Conservation (phyloP, 805 yeast species). For the Wickerhamomyces pijperi region DNA sequence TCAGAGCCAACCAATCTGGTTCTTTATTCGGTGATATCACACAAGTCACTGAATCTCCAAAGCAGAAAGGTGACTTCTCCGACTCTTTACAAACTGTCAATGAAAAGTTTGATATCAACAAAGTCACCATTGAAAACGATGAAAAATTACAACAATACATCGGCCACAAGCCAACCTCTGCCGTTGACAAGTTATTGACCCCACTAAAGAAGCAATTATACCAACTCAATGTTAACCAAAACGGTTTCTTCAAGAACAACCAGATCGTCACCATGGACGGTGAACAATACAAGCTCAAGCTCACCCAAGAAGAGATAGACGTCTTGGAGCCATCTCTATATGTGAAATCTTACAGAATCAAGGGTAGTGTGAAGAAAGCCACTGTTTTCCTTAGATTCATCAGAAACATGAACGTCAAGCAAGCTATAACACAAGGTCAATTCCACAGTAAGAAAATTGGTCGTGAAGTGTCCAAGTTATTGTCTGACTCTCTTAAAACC, state of each 20-base stretch:
- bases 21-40: slow-evolving; percentile 18
- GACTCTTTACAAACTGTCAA: slow-evolving; percentile 18
- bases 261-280: slow-evolving; percentile 37
- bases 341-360: slow-evolving; percentile 68
- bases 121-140: slow-evolving; percentile 24
- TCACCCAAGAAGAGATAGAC: slow-evolving; percentile 57
- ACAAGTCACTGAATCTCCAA: slow-evolving; percentile 7
- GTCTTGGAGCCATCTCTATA: slow-evolving; percentile 83
- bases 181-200: slow-evolving; percentile 45
- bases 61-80: slow-evolving; percentile 12
- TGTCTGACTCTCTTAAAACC: slow-evolving; percentile 62
- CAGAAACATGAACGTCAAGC: slow-evolving; percentile 55
- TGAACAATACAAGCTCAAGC: slow-evolving; percentile 39
- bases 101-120: slow-evolving; percentile 12
- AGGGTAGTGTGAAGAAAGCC: slow-evolving; percentile 83
- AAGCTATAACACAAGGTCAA: slow-evolving; percentile 87
- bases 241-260: slow-evolving; percentile 59
- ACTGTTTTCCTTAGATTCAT: slow-evolving; percentile 69
- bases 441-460: slow-evolving; percentile 74
- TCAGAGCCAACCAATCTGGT: neutral
- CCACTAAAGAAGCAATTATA: slow-evolving; percentile 66
- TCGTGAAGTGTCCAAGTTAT: slow-evolving; percentile 64
- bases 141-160: slow-evolving; percentile 34
- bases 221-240: slow-evolving; percentile 41
- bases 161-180: slow-evolving; percentile 38